A percentile compares a stretch with the other conserved stretches of the same genome.
Evolutionary conservation across 495 filamentous ascomycete species (phyloP).

Genomic region (Trichodelitschia bisporula): DNA sequence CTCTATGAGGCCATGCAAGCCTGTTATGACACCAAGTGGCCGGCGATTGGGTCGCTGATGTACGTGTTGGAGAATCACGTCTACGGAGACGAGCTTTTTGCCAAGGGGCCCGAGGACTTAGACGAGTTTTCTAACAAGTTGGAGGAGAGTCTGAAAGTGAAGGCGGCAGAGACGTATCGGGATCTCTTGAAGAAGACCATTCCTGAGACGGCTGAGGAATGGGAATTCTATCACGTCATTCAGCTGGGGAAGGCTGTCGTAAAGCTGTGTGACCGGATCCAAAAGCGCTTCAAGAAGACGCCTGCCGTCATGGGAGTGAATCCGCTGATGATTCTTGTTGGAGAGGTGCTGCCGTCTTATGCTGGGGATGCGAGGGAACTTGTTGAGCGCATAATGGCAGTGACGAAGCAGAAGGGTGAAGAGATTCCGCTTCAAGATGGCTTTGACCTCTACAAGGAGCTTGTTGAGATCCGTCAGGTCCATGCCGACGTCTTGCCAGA

Average conservation of each 20-base stretch:
- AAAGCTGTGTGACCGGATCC: constrained; percentile 58
- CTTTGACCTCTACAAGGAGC: constrained; percentile 74
- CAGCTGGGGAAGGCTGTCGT: constrained; percentile 67
- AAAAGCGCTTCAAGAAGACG: constrained; percentile 75
- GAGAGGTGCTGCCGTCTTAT: constrained; percentile 68
- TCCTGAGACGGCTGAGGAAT: constrained; percentile 46
- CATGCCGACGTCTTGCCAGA: constrained; percentile 45
- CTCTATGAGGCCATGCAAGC: constrained; percentile 66
- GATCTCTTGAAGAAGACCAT: constrained; percentile 46
- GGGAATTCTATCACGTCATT: constrained; percentile 72
- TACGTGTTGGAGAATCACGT: constrained; percentile 68
- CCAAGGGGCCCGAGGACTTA: constrained; percentile 37
- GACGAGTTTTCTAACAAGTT: constrained; percentile 45
- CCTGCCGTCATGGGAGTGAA: constrained; percentile 80
- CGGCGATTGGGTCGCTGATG: constrained; percentile 53
- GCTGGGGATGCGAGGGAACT: constrained; percentile 69
- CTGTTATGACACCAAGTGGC: constrained; percentile 72
- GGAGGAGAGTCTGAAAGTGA: constrained; percentile 40
- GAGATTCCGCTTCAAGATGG: constrained; percentile 71
- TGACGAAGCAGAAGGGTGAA: constrained; percentile 38
- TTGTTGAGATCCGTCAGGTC: constrained; percentile 60
- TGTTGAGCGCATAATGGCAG: constrained; percentile 56
- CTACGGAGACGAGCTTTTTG: constrained; percentile 50
- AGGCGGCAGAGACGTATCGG: constrained; percentile 50
- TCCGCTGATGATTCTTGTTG: constrained; percentile 55